phyloP scores from a whole-genome alignment of 2,329 filamentous ascomycete species.

The Hypoxylon sp. region DNA sequence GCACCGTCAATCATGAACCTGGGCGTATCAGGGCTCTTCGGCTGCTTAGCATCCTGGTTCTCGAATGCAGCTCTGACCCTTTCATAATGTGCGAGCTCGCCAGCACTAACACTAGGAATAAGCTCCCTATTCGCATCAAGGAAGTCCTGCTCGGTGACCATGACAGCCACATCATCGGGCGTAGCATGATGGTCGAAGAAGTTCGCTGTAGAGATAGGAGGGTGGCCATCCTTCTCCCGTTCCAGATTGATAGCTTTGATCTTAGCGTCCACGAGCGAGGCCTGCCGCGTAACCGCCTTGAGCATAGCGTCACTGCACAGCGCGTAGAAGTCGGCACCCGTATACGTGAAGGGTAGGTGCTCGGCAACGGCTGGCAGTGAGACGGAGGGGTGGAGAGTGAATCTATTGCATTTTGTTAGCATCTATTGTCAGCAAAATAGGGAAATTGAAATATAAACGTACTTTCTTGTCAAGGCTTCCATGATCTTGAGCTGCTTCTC shows the following conservation, averaged over 20 bases:
- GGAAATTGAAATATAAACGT: slow-evolving; percentile 58
- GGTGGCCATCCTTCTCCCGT: slow-evolving; percentile 52
- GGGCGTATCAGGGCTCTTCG: slow-evolving; percentile 44
- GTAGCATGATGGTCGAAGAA: slow-evolving; percentile 96
- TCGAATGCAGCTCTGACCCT: slow-evolving; percentile 87
- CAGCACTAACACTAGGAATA: slow-evolving; percentile 92
- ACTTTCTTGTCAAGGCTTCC: slow-evolving; percentile 95
- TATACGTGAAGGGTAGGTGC: slow-evolving; percentile 92
- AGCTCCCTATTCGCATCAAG: slow-evolving; percentile 84
- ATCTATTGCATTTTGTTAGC: slow-evolving; percentile 66
- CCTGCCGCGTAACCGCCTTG: slow-evolving; percentile 95
- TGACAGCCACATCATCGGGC: slow-evolving; percentile 85
- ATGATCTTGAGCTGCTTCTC: slow-evolving; percentile 96
- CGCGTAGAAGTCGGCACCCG: slow-evolving; percentile 96
- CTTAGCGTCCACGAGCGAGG: slow-evolving; percentile 85
- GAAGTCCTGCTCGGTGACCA: slow-evolving; percentile 93
- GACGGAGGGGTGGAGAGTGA: slow-evolving; percentile 84
- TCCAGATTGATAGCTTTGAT: slow-evolving; percentile 77
- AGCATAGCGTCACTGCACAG: slow-evolving; percentile 99
- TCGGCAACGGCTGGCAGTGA: slow-evolving; percentile 82
- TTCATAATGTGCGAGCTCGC: slow-evolving; percentile 93
- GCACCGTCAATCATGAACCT: slow-evolving; percentile 26
- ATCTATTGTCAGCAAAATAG: not conserved
- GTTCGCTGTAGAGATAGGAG: slow-evolving; percentile 84
- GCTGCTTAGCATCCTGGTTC: slow-evolving; percentile 61